Base-by-base conservation (phyloP, 2,329 filamentous ascomycete species). In the Sclerotinia minor region DNA sequence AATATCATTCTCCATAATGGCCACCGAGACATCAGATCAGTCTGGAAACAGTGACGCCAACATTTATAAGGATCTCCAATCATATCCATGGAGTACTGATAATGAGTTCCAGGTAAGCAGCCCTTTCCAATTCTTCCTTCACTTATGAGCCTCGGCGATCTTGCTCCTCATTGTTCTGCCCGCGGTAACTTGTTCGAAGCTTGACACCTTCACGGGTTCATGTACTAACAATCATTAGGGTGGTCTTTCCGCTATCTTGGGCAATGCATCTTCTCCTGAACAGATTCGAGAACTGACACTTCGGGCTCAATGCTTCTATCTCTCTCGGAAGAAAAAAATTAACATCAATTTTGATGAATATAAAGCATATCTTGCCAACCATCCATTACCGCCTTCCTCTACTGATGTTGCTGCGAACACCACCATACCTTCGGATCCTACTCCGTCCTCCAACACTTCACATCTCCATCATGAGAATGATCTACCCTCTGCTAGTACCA, bases 291-390 rank as follows among this genome's bases (percentile, higher is more conserved):
- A 88, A 71, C 76, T 91, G 70, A 86, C 86, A 41, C 80, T 88
- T 67, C 85, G 89, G 71, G 89, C 89, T 69, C 87, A 89, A 76
- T 87, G 85, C 77, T 91, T 89, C 79, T 92, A 90, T 79, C 90
- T 87, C 76, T 78, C 81, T 54, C 82, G 76, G 50, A 78, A 78
- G 64, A 75, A 81, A 70, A 78, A 80, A 24, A 79, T 82, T 54
- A 76, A 82, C 24, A 84, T 94, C 70, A 85, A 92, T 76, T 91
- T 90, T 72, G 79, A 85, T 65, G 79, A 80, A 63, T 95, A 94
- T 80, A 88, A 89, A 75, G 77, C 80, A 44, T 93, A 91, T 87
- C 68, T 76, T n/a, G 54, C 67, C 44, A 49, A 65, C 64, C 70
- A 69, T 15, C 29, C 47, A 49, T 45, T 59, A 59, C 68, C 57